Base-by-base conservation (phyloP, 2,329 filamentous ascomycete genomes). In the Scopulariopsis brevicaulis region DNA sequence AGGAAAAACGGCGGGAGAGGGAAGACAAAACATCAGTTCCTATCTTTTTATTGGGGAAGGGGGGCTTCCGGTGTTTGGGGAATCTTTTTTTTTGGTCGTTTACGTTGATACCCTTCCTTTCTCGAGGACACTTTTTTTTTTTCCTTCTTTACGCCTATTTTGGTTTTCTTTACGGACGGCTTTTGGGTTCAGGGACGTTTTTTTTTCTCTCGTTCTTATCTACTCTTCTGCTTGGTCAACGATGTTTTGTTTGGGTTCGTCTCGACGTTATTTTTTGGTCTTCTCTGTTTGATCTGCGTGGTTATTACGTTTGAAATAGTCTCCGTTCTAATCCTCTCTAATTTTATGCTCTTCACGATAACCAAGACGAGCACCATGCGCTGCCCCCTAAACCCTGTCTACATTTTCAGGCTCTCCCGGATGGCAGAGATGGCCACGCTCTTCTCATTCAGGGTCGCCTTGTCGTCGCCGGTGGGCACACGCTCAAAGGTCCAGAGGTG, bases 401-500 rank as follows among this genome's bases (percentile, higher is more conserved):
- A 22, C 46, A 50, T 3, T n/a, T 22, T 57, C 2, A 72, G 62
- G 55, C 64, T 65, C 56, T 68, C 64, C 12, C 70, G 66, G 57
- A 79, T 77, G 34, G 68, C 68, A 0, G 61, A 65, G 14, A 82
- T 54, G 2, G 73, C 60, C 20, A 82, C 74, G 22, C 71, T 68
- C 60, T 72, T 70, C 53, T 81, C 74, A 24, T 67, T 67, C 53
- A 83, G 61, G 25, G 53, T 62, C 2, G 70, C 67, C 65, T 71
- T 74, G 3, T 53, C 55, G 2, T 63, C 66, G 0, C 69, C 65
- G 62, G 52, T 48, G 14, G 48, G 28, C 5, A 63, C 65, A 55
- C 78, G 71, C 64, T 72, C 68, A 28, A 82, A 68, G 4, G 78
- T 82, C 79, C 80, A 86, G 1, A 94, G 73, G 59, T 83, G 76